These are phyloP conservation scores for Circinella minor DNA, from an alignment of 371 early-diverging fungal species.

Conservation along the genomic window DNA sequence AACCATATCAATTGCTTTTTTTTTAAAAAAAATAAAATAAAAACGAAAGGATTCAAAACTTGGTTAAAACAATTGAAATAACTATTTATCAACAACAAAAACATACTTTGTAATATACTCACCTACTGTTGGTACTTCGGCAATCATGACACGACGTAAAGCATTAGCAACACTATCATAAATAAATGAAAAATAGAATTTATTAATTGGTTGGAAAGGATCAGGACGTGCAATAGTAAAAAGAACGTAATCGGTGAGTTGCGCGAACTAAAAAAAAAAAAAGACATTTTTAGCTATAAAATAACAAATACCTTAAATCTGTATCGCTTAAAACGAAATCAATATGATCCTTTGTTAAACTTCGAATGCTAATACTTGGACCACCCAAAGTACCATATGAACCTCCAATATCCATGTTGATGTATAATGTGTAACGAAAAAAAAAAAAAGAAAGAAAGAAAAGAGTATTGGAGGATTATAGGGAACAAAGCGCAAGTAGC, in stretches of 20 bases:
- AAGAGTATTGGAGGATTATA: neutral
- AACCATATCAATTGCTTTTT: slow-evolving; percentile 96
- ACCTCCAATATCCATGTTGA: slow-evolving; percentile 12
- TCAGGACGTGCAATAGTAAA: neutral
- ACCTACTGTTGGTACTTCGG: slow-evolving; percentile 98
- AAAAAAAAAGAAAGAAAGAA: neutral
- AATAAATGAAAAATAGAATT: neutral
- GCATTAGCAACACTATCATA: slow-evolving; percentile 90
- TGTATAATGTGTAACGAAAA: neutral
- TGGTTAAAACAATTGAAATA: too few relatives aligned
- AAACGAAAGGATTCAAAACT: too few relatives aligned
- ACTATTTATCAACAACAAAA: too few relatives aligned
- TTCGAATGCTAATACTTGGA: slow-evolving; percentile 76
- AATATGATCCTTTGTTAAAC: slow-evolving; percentile 70
- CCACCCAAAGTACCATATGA: slow-evolving; percentile 53
- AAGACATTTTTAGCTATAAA: too few relatives aligned
- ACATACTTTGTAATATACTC: neutral
- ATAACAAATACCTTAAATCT: slow-evolving; percentile 64
- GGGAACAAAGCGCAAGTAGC: neutral
- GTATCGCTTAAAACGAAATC: slow-evolving; percentile 80
- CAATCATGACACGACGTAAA: slow-evolving; percentile 94
- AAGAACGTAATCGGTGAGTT: neutral
- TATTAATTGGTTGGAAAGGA: too few relatives aligned
- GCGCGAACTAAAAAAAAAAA: neutral
- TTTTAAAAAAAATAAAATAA: neutral